Percentiles rank a stretch among this genome's conserved stretches.
Conservation (phyloP, 2,329 filamentous ascomycete genomes). For the Exophiala calicioides region DNA sequence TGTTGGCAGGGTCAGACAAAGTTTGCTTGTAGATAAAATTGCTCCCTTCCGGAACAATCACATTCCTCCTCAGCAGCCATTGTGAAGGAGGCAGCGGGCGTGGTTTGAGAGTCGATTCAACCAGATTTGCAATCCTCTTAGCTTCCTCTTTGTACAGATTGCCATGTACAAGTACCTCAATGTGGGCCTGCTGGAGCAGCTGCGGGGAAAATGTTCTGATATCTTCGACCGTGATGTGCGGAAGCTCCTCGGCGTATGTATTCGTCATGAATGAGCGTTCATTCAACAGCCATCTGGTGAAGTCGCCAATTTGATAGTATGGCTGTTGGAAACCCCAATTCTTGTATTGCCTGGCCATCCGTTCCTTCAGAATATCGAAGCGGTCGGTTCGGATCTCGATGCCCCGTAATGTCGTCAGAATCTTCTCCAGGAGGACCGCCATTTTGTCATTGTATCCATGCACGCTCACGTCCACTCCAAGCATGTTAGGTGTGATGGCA, state of each 20-base stretch:
- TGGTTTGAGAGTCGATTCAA: conserved; percentile 76
- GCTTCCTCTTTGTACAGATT: conserved; percentile 95
- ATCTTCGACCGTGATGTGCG: conserved; percentile 70
- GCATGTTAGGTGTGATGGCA: conserved; percentile 68
- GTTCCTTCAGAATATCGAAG: conserved; percentile 89
- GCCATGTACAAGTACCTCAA: conserved; percentile 85
- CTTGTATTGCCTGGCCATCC: conserved; percentile 70
- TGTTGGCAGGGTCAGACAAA: conserved; percentile 81
- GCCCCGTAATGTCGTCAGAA: conserved; percentile 79
- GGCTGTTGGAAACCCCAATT: conserved; percentile 89
- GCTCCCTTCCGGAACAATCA: conserved; percentile 74
- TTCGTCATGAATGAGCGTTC: conserved; percentile 79
- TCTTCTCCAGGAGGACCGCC: conserved; percentile 83
- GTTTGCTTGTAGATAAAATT: conserved; percentile 82
- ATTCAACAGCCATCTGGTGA: conserved; percentile 74
- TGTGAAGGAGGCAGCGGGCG: conserved; percentile 72
- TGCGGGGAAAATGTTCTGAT: conserved; percentile 77
- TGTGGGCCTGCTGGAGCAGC: conserved; percentile 77
- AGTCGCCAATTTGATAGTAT: conserved; percentile 84
- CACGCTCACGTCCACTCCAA: conserved; percentile 75
- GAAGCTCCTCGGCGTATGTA: conserved; percentile 75
- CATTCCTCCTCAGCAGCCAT: conserved; percentile 74
- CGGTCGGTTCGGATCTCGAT: conserved; percentile 81
- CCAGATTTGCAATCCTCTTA: conserved; percentile 76
- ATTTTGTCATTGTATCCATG: conserved; percentile 97